Percentiles rank a stretch among this genome's conserved stretches.
These are phyloP conservation scores for Endotrypanum monterogeii DNA, from an alignment of 208 protist genomes.

Conservation along the genomic window DNA sequence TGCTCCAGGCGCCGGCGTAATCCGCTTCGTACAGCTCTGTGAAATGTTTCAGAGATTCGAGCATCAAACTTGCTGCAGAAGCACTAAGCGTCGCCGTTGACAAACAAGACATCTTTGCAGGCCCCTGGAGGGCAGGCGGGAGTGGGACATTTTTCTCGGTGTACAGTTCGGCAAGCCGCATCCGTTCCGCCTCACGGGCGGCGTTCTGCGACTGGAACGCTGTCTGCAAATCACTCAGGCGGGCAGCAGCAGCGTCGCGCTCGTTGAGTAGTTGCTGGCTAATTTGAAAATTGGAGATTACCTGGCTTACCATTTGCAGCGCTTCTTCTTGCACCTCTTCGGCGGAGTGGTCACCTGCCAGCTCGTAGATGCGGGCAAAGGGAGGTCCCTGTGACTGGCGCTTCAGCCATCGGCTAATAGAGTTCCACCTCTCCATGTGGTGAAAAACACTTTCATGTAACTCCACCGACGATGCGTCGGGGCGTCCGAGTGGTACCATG, in stretches of 20 bases:
- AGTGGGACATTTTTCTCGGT: constrained; percentile 69
- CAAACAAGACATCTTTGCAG: constrained; percentile 6
- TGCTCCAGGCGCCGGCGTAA: constrained; percentile 44
- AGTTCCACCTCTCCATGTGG: constrained; percentile 59
- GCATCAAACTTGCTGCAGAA: constrained; percentile 27
- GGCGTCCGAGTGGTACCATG: constrained; percentile 70
- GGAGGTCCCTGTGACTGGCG: constrained; percentile 21
- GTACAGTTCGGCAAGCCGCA: constrained; percentile 64
- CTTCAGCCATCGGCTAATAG: constrained; percentile 49
- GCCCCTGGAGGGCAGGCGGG: constrained; percentile 50
- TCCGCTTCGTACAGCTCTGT: constrained; percentile 48
- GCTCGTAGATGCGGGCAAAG: constrained; percentile 52
- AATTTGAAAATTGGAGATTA: constrained; percentile 34
- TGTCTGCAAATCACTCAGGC: constrained; percentile 39
- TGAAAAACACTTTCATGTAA: constrained; percentile 70
- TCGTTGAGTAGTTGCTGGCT: constrained; percentile 40
- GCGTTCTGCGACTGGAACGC: constrained; percentile 39
- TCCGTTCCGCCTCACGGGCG: constrained; percentile 68
- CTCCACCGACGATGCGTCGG: constrained; percentile 55
- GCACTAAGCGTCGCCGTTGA: constrained; percentile 22
- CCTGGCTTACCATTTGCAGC: constrained; percentile 29
- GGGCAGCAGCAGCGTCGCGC: constrained; percentile 43
- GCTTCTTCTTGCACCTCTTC: constrained; percentile 37
- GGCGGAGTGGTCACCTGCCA: constrained; percentile 53
- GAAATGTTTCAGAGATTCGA: constrained; percentile 45